Evolutionary conservation across 768 basidiomycete species (phyloP).

Genomic region (Udeniomyces megalosporus): DNA sequence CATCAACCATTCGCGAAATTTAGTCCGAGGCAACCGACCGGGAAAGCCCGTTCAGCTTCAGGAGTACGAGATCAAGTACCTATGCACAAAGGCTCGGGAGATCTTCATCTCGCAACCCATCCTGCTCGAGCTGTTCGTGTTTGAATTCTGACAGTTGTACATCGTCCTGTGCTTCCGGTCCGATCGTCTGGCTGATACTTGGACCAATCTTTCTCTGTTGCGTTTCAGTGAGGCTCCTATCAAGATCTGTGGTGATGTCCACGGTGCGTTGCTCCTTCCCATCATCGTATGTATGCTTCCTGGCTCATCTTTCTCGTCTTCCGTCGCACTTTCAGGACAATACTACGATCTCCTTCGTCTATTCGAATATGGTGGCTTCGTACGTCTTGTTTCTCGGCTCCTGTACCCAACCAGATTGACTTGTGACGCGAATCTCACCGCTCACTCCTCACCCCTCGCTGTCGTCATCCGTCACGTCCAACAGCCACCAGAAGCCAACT

Average conservation of each 20-base stretch:
- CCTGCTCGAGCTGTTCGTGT: constrained; percentile 16
- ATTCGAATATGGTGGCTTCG: constrained; percentile 19
- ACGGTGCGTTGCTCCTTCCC: constrained; percentile 1
- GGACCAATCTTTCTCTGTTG: background rate
- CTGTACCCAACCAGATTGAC: too few relatives aligned
- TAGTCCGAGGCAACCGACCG: constrained; percentile 17
- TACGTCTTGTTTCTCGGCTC: constrained; percentile 2
- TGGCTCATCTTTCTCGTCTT: too few relatives aligned
- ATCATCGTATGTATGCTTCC: too few relatives aligned
- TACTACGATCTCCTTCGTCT: constrained; percentile 18
- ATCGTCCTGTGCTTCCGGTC: background rate
- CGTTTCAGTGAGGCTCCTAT: constrained; percentile 15
- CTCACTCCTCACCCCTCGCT: background rate
- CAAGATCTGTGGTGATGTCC: constrained; percentile 19
- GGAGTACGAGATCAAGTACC: constrained; percentile 17
- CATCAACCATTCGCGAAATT: background rate
- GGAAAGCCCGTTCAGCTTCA: constrained; percentile 15
- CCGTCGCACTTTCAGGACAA: background rate
- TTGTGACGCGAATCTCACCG: too few relatives aligned
- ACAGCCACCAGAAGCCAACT: constrained; percentile 18
- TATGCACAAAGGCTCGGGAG: constrained; percentile 14
- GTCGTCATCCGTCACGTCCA: background rate
- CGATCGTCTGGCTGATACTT: background rate
- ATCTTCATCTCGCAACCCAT: constrained; percentile 17
- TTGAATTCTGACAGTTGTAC: background rate